Conservation (phyloP, 2,329 filamentous ascomycete species). For the Fusarium scirpi region DNA sequence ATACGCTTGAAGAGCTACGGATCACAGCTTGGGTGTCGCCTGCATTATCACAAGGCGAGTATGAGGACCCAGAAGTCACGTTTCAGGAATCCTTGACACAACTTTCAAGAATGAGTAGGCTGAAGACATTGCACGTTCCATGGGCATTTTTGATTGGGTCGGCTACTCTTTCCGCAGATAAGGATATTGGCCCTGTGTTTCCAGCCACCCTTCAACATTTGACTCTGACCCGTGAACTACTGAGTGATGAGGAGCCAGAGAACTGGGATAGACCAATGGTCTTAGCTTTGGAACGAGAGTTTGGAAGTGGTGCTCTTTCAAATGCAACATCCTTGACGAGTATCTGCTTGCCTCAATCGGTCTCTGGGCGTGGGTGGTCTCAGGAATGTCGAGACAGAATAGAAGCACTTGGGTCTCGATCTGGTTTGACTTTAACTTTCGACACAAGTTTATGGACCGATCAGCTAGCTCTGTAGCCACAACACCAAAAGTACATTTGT, state of each 20-base stretch:
- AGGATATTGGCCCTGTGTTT: neutral
- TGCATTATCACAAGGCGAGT: accelerated
- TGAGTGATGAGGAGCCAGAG: neutral
- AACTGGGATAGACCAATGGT: neutral
- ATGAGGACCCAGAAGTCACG: neutral
- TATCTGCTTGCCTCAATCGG: neutral
- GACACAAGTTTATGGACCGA: neutral
- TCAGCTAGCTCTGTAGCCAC: too few species aligned
- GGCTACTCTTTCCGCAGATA: accelerated
- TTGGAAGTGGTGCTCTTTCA: neutral
- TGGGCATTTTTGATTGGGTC: neutral
- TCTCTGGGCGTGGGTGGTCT: neutral
- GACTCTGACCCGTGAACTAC: neutral
- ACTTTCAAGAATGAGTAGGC: neutral
- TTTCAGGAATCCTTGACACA: neutral
- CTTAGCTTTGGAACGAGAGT: neutral
- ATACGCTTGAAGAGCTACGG: neutral
- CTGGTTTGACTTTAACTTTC: neutral
- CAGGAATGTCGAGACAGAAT: neutral
- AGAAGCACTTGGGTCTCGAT: neutral
- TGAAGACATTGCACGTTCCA: neutral
- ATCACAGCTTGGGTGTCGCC: neutral
- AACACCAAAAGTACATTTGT: too few species aligned
- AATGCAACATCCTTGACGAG: neutral
- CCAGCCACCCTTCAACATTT: neutral